Base-by-base conservation (phyloP, 495 filamentous ascomycete species). In the Tuber aestivum region DNA sequence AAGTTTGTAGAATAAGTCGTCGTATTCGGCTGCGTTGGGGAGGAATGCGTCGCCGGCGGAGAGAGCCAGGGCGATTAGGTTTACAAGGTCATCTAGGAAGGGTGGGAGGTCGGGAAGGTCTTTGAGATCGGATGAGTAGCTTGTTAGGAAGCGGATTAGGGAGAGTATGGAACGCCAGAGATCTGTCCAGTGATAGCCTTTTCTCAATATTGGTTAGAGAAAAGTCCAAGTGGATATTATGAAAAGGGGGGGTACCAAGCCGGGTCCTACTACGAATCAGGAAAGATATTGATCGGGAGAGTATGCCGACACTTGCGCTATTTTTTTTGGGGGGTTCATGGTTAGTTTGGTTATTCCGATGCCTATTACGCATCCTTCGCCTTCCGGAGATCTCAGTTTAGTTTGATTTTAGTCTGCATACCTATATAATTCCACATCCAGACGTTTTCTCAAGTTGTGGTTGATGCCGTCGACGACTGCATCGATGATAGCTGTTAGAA, bases 1-100 rank as follows among this genome's bases (percentile, higher is more conserved):
- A 21, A 99, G 87, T 85, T 99, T 99, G 87, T 99, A 99, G 85
- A 99, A 97, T 18, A 99, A 87, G 82, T 98, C 96, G 81, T 99
- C 95, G 83, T 97, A 97, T 35, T 92, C 91, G 50, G 92, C 87
- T 35, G 94, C 89, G 74, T 91, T 93, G 0, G 96, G 96, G n/a
- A 98, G 90, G 84, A 98, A 97, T 12, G 91, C 89, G 83, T 98
- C 96, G 10, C 95, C 95, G 18, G 89, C 86, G 8, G 92, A 94
- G n/a, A 98, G 88, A 10, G 92, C 91, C 70, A 97, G 89, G 21
- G 92, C 93, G 41, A 99, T 84, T n/a, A 97, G 86, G 81, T 95
- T 92, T 40, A 95, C 90, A 18, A 97, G 89, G 70, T 89, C 85
- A 79, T 94, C 91, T 1, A 93, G 85, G 37, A 92, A 85, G 18